phyloP scores from a whole-genome alignment of 495 filamentous ascomycete species.

The Xylaria intraflava region DNA sequence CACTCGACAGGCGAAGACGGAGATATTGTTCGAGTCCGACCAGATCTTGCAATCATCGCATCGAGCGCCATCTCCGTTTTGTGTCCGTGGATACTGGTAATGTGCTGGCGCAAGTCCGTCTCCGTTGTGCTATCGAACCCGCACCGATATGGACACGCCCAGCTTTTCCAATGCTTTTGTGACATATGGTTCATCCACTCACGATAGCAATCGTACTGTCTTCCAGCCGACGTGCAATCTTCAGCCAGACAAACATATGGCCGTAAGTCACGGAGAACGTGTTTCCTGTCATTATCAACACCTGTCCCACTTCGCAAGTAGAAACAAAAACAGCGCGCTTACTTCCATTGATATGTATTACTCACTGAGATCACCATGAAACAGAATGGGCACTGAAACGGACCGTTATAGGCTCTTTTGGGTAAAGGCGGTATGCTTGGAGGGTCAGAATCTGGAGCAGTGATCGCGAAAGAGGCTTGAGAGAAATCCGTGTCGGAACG shows the following conservation, averaged over 20 bases:
- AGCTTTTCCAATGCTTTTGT: constrained; percentile 4
- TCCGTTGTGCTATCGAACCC: neutral
- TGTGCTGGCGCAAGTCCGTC: neutral
- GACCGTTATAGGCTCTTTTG: constrained; percentile 9
- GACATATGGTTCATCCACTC: constrained; percentile 1
- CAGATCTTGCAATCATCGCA: neutral
- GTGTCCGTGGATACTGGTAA: neutral
- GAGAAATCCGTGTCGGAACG: constrained; percentile 15
- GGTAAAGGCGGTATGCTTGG: constrained; percentile 16
- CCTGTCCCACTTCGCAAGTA: neutral
- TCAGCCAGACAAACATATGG: constrained; percentile 26
- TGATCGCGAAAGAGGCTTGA: constrained; percentile 17
- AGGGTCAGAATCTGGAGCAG: neutral
- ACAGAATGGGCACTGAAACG: constrained; percentile 34
- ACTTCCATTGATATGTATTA: constrained; percentile 30
- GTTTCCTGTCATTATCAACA: constrained; percentile 15
- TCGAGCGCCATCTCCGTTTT: neutral
- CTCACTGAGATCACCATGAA: constrained; percentile 24
- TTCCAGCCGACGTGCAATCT: constrained; percentile 4
- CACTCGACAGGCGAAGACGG: constrained; percentile 1
- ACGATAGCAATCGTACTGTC: neutral
- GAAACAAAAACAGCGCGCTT: neutral
- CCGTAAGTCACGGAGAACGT: constrained; percentile 27
- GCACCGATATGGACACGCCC: constrained; percentile 4
- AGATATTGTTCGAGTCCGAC: neutral